Conservation (phyloP, 2,329 filamentous ascomycete species). For the Claviceps purpurea region DNA sequence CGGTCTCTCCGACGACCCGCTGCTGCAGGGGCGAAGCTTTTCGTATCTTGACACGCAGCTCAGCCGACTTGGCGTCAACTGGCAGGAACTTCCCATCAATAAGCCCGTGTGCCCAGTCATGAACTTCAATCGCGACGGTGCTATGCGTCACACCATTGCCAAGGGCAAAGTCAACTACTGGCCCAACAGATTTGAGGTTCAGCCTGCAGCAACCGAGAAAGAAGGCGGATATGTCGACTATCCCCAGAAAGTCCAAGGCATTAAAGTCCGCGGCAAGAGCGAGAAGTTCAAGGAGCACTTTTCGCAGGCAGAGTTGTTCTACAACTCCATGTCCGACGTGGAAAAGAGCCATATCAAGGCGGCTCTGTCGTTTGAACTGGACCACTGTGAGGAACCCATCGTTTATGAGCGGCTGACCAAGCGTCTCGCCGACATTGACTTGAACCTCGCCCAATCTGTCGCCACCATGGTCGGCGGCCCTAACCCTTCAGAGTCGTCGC, state of each 20-base stretch:
- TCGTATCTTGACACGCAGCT: conserved; percentile 46
- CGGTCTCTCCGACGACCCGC: conserved; percentile 62
- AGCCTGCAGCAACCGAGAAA: conserved; percentile 47
- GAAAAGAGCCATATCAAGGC: conserved; percentile 62
- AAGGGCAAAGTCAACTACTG: conserved; percentile 7
- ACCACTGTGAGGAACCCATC: conserved; percentile 67
- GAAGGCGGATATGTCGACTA: conserved; percentile 61
- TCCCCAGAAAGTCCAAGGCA: conserved; percentile 46
- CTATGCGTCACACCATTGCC: conserved; percentile 5
- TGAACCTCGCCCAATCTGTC: conserved; percentile 54
- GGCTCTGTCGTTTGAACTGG: conserved; percentile 61
- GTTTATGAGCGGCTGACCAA: conserved; percentile 60
- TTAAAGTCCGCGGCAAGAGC: conserved; percentile 56
- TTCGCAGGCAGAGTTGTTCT: conserved; percentile 71
- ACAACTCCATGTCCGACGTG: conserved; percentile 55
- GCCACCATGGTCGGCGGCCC: conserved; percentile 56
- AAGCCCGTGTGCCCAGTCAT: conserved; percentile 60
- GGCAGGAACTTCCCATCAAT: conserved; percentile 67
- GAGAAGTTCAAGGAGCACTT: conserved; percentile 68
- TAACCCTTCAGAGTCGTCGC: conserved; percentile 38
- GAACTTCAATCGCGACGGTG: conserved; percentile 57
- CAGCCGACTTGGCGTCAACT: conserved; percentile 55
- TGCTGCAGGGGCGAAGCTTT: conserved; percentile 61
- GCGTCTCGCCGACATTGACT: conserved; percentile 59
- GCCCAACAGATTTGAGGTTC: conserved; percentile 32